Conservation (phyloP, 257 asterid species). For the Pogostemon cablin region DNA sequence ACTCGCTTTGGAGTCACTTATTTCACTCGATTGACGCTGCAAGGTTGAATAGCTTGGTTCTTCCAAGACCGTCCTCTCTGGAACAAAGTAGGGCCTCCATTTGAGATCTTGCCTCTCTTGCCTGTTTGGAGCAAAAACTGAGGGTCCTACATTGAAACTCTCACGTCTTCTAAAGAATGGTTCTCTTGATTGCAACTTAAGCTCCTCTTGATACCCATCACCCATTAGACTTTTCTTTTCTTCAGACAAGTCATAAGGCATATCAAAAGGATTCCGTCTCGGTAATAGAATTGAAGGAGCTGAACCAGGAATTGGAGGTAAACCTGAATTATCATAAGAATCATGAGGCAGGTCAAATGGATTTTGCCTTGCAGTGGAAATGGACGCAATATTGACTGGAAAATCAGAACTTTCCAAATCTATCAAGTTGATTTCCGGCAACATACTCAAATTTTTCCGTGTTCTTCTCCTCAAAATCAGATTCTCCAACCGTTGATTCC, state of each 20-base stretch:
- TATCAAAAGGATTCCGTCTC: slow-evolving; percentile 54
- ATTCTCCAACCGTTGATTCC: slow-evolving; percentile 60
- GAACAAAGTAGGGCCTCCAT: slow-evolving; percentile 64
- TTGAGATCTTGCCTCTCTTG: slow-evolving; percentile 51
- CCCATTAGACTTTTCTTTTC: slow-evolving; percentile 49
- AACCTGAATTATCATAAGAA: slow-evolving; percentile 28
- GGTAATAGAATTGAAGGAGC: slow-evolving; percentile 59
- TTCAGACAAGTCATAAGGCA: slow-evolving; percentile 41
- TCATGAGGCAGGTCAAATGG: slow-evolving; percentile 67
- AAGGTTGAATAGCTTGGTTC: slow-evolving; percentile 53
- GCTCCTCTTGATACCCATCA: slow-evolving; percentile 60
- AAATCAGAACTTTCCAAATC: slow-evolving; percentile 70
- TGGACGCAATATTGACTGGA: slow-evolving; percentile 57
- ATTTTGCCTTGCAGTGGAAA: slow-evolving; percentile 61
- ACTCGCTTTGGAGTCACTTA: slow-evolving; percentile 29
- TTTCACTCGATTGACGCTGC: slow-evolving; percentile 56
- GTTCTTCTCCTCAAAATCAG: slow-evolving; percentile 50
- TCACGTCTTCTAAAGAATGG: slow-evolving; percentile 66
- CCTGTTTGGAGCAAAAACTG: slow-evolving; percentile 54
- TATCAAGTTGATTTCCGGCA: slow-evolving; percentile 70
- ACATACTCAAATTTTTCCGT: slow-evolving; percentile 46
- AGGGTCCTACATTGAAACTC: slow-evolving; percentile 62
- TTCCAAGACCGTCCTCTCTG: slow-evolving; percentile 50
- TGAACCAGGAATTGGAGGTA: slow-evolving; percentile 60
- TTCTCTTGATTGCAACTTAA: slow-evolving; percentile 48